A percentile compares a stretch with the other conserved stretches of the same genome.
Evolutionary conservation across 1,139 yeast genomes (phyloP).

Genomic region (Geotrichum carabidarum): DNA sequence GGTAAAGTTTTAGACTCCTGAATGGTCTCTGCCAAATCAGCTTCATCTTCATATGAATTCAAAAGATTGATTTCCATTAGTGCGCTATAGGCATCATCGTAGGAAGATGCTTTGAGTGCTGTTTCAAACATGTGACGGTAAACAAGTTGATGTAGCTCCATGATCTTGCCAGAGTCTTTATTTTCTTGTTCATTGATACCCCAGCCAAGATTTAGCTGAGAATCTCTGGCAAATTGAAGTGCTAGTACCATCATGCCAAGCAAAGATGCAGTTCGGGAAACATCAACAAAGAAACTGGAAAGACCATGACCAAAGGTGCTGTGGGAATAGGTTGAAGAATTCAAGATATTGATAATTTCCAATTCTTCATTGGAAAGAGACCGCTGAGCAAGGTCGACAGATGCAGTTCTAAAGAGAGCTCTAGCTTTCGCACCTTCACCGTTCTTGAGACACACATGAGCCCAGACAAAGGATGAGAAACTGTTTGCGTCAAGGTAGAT

Average conservation of each 20-base stretch:
- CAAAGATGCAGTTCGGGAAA: conserved; percentile 21
- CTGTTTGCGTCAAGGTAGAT: conserved; percentile 24
- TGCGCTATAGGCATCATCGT: conserved; percentile 35
- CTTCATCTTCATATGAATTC: conserved; percentile 16
- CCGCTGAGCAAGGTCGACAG: conserved; percentile 21
- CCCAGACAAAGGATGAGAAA: conserved; percentile 27
- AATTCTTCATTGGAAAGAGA: conserved; percentile 13
- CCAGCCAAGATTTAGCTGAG: conserved; percentile 15
- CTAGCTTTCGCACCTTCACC: conserved; percentile 24
- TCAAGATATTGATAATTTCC: conserved; percentile 14
- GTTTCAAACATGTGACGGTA: conserved; percentile 25
- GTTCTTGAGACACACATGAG: conserved; percentile 21
- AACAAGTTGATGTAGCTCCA: conserved; percentile 10
- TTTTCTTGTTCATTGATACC: not conserved
- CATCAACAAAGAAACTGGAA: conserved; percentile 18
- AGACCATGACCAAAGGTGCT: conserved; percentile 21
- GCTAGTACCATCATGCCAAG: conserved; percentile 46
- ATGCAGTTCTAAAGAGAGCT: conserved; percentile 21
- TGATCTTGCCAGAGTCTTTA: not conserved
- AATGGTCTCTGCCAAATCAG: conserved; percentile 8
- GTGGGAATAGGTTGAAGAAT: conserved; percentile 1
- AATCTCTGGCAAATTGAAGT: conserved; percentile 20
- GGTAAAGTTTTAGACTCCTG: conserved; percentile 6
- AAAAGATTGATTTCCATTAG: conserved; percentile 26
- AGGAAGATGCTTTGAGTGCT: conserved; percentile 26